Evolutionary conservation across 352 stramenopile species (phyloP).

Genomic region (Pythium insidiosum): DNA sequence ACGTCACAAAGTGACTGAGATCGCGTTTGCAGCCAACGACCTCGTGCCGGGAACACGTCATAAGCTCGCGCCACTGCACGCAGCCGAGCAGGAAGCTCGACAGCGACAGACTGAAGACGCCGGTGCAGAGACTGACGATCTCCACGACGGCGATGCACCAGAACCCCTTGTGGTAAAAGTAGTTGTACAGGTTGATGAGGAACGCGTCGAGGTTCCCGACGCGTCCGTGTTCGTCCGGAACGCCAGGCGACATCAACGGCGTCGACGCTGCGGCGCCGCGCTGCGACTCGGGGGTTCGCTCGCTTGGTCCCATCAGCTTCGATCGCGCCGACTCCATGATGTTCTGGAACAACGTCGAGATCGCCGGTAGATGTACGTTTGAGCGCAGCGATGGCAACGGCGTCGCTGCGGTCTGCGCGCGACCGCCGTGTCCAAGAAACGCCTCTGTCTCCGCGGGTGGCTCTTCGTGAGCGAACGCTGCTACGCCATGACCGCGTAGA

Average conservation of each 20-base stretch:
- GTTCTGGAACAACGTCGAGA: conserved; percentile 69
- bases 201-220: conserved; percentile 88
- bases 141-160: conserved; percentile 85
- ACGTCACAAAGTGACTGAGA: conserved; percentile 68
- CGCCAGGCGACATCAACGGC: conserved; percentile 25
- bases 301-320: conserved; percentile 14
- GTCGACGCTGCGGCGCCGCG: background rate
- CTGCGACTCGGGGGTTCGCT: background rate
- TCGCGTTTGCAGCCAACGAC: conserved; percentile 77
- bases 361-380: conserved; percentile 65
- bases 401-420: background rate
- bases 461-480: too few species aligned
- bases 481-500: too few species aligned
- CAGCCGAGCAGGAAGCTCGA: conserved; percentile 94
- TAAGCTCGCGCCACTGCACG: conserved; percentile 91
- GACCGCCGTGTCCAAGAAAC: conserved; percentile 13
- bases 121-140: conserved; percentile 87
- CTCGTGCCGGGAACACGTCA: conserved; percentile 62
- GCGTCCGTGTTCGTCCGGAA: conserved; percentile 55
- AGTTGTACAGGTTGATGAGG: conserved; percentile 91
- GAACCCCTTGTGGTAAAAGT: conserved; percentile 93
- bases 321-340: conserved; percentile 47
- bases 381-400: conserved; percentile 55
- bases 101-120: conserved; percentile 94
- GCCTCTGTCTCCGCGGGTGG: conserved; percentile 3